These are phyloP conservation scores for Sporodiniella umbellata DNA, from an alignment of 371 early-diverging fungal genomes.

Conservation along the genomic window DNA sequence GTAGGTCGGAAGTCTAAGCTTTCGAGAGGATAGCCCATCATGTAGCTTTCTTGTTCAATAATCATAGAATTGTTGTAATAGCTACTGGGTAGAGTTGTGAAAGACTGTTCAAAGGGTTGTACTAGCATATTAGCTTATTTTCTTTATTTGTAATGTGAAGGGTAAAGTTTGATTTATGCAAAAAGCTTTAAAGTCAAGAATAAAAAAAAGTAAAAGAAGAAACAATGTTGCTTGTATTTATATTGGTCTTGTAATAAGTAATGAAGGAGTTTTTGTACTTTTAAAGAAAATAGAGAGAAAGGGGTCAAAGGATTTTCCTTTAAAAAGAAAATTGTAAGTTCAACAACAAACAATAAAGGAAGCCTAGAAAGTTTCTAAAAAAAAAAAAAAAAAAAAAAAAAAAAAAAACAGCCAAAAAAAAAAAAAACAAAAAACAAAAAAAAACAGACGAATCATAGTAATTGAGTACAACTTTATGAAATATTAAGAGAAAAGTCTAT, in stretches of 20 bases:
- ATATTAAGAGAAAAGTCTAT: too few species aligned
- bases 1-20: slow-evolving; percentile 20
- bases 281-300: neutral
- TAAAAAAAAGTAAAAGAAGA: neutral
- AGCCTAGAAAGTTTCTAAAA: too few species aligned
- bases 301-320: neutral
- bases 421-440: too few species aligned
- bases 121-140: slow-evolving; percentile 20
- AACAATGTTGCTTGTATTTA: too few species aligned
- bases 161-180: too few species aligned
- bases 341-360: neutral
- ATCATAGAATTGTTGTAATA: slow-evolving; percentile 6
- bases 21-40: slow-evolving; percentile 5
- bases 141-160: too few species aligned
- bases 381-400: neutral
- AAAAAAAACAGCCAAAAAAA: neutral
- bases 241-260: neutral
- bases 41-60: slow-evolving; percentile 3
- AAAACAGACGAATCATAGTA: too few species aligned
- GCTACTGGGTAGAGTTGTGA: slow-evolving; percentile 8
- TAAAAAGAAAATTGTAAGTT: neutral
- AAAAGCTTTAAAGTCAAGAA: too few species aligned
- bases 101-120: slow-evolving; percentile 30
- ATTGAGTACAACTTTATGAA: too few species aligned
- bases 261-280: neutral